Evolutionary conservation across 2,329 filamentous ascomycete species (phyloP).

Genomic region (Dothistroma septosporum): DNA sequence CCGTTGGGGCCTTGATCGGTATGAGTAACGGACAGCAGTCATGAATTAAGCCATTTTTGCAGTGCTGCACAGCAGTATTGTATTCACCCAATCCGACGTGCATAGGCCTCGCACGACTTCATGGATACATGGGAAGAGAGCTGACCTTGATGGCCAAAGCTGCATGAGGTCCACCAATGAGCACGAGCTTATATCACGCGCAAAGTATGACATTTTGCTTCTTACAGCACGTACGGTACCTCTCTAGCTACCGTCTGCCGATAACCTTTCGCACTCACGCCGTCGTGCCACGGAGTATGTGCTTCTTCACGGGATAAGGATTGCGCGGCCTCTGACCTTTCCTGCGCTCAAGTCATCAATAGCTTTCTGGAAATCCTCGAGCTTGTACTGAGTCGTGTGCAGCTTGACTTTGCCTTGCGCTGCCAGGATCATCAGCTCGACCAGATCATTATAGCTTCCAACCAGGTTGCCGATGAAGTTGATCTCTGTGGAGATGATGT

Average conservation of each 20-base stretch:
- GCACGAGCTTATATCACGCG: background rate
- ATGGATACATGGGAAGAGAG: background rate
- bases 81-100: background rate
- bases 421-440: constrained; percentile 26
- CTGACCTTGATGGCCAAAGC: background rate
- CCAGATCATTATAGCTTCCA: constrained; percentile 25
- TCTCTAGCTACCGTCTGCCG: background rate
- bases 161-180: background rate
- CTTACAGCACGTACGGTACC: background rate
- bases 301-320: constrained; percentile 20
- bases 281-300: background rate
- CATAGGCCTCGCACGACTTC: background rate
- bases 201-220: background rate
- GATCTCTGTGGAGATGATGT: constrained; percentile 29
- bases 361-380: constrained; percentile 26
- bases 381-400: constrained; percentile 27
- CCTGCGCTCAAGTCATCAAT: constrained; percentile 25
- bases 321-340: constrained; percentile 24
- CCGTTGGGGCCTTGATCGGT: constrained; percentile 27
- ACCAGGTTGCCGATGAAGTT: constrained; percentile 27
- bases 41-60: background rate
- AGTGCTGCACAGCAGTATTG: background rate
- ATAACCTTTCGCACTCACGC: background rate
- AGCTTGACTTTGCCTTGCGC: constrained; percentile 26
- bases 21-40: constrained; percentile 13